Evolutionary conservation across 257 asterid species (phyloP).

Genomic region (Vinca minor): DNA sequence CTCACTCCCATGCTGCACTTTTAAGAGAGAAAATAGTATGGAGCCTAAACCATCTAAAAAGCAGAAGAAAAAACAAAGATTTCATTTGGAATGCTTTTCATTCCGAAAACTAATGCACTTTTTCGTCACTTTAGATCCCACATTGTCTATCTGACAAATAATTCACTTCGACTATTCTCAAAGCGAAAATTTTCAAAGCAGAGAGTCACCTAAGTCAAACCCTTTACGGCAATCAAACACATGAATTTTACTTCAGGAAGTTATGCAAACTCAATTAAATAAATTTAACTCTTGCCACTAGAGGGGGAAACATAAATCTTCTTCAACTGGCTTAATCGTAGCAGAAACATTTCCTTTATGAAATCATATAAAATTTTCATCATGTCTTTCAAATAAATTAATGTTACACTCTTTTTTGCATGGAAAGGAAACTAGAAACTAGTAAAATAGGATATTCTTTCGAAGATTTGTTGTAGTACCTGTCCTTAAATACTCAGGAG

Average conservation of each 20-base stretch:
- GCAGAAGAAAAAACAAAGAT: neutral
- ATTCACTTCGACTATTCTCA: no score
- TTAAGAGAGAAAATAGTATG: neutral
- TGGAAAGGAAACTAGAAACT: neutral
- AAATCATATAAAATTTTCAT: neutral
- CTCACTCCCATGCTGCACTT: neutral
- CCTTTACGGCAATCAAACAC: neutral
- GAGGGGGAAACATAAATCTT: neutral
- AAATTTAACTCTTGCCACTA: neutral
- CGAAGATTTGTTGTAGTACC: conserved; percentile 15
- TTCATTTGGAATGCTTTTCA: no score
- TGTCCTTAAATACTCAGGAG: conserved; percentile 42
- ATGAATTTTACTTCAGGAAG: neutral
- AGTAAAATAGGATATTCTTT: neutral
- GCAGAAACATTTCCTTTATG: neutral
- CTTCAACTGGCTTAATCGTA: neutral
- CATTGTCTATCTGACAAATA: no score
- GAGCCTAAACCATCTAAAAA: neutral
- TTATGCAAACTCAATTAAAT: neutral
- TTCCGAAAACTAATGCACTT: no score
- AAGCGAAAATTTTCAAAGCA: no score
- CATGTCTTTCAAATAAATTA: neutral
- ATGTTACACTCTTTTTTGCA: neutral
- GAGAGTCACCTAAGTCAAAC: neutral
- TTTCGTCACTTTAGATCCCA: no score